A percentile compares a stretch with the other conserved stretches of the same genome.
These are phyloP conservation scores for Solanum neorickii DNA, from an alignment of 257 asterid genomes.

Conservation along the genomic window DNA sequence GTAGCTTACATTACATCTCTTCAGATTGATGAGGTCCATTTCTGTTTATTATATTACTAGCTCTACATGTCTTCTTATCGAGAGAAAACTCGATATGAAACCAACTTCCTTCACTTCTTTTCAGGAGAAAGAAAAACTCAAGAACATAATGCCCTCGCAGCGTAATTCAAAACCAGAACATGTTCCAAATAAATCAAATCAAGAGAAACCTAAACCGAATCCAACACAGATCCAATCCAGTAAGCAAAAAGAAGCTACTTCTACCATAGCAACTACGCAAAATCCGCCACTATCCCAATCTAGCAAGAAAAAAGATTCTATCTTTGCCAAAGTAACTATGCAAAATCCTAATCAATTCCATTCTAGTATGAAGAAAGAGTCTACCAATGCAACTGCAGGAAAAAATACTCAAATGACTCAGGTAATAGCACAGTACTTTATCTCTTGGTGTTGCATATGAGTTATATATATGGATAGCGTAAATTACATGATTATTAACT, in stretches of 20 bases:
- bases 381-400: conserved; percentile 2
- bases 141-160: conserved; percentile 14
- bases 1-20: conserved; percentile 69
- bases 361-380: not conserved
- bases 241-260: conserved; percentile 9
- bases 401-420: conserved; percentile 45
- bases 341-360: not conserved
- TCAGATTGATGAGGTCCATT: conserved; percentile 51
- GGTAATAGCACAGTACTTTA: conserved; percentile 15
- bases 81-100: not conserved
- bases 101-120: not conserved
- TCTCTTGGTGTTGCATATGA: not conserved
- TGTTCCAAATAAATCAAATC: conserved; percentile 1
- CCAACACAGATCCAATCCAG: conserved; percentile 9
- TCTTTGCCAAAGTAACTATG: conserved; percentile 9
- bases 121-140: conserved; percentile 46
- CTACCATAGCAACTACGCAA: conserved; percentile 5
- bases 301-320: conserved; percentile 7
- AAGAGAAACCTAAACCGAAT: conserved; percentile 9
- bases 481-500: not conserved
- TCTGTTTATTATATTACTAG: not conserved
- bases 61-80: not conserved
- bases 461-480: not conserved
- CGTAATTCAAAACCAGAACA: conserved; percentile 9
- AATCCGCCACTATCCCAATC: conserved; percentile 10